Base-by-base conservation (phyloP, 352 stramenopile genomes). In the Phytophthora uliginosa region DNA sequence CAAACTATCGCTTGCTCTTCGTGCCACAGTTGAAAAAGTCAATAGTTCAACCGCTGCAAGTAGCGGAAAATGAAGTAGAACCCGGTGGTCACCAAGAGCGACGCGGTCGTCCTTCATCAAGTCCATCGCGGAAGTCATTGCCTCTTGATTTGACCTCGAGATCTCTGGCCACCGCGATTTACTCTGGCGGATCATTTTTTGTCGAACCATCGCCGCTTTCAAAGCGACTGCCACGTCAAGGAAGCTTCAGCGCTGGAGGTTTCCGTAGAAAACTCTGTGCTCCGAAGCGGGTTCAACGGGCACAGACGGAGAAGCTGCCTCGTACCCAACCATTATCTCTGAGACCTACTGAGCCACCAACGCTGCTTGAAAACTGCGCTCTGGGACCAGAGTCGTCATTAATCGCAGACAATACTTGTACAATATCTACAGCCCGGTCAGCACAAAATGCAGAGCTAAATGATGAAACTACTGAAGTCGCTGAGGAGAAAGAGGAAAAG, bases 181-280 rank as follows among this genome's bases (percentile, higher is more conserved):
- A 89, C 50, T 69, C 71, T 17, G 64, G 61, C 15, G 53, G 69
- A 13, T 68, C 74, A 3, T 63, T 80, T 5, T 88, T 90, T 57
- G 77, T 90, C 2, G 81, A 86, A 40, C 81, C 82, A 20, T 89
- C 82, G 5, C 77, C 82, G 10, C 57, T 89, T 12, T 59, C 63
- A 3, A 86, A 86, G 54, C 74, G 84, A 4, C 74, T 87, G 64
- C 33, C 65, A 20, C 66, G 55, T 17, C 73, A 67, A 73, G 73
- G 75, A 33, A 75, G 64, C 22, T 69, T 60, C 22, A 87, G 77
- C 18, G 80, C 75, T 20, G 64, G 63, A 31, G 71, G 77, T 6
- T 56, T 76, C 2, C 75, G 63, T 7, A 74, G 66, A n/a, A 74
- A 66, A 1, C 38, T 85, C 3, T 70, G 50, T 24, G 50, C 56